Evolutionary conservation across 176 grass and related monocot genomes (phyloP), one percentile per base, ranked within the genome.

Genomic region (Carex parvula): DNA sequence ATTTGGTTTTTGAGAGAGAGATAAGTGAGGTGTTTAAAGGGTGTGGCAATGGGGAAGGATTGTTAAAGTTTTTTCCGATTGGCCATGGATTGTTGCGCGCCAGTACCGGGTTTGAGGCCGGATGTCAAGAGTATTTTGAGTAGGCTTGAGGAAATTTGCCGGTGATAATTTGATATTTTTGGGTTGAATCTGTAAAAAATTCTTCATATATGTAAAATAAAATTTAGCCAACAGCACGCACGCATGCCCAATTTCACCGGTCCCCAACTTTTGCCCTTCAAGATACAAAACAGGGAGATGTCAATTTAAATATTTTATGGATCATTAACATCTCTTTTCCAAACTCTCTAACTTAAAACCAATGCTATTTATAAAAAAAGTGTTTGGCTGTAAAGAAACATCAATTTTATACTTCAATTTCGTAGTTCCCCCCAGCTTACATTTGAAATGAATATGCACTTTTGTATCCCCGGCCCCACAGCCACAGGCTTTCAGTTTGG

Each of bases 71-170:
- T n/a, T n/a, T 89, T 90, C 60, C 80, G 79, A 33, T 60, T 90
- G 60, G 88, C 85, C 13, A 90, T 87, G 64, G 88, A 82, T 81
- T 90, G 88, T 64, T 90, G 88, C 64, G 35, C 70, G 4, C 64
- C 85, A 52, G 69, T 56, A 5, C 85, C 88, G 3, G 53, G 54
- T 59, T 62, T 44, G 17, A 90, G 88, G 60, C 88, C 88, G 13
- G 81, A 87, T 69, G 63, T 80, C 29, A 84, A 81, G 53, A 81
- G 57, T 46, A 72, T 87, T 60, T 50, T 87, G 21, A 44, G 9
- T 58, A 86, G 41, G 17, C 80, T 90, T 26, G 64, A 87, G 70
- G 88, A 87, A 59, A 87, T 87, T 59, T 35, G 14, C 20, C 29
- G 39, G 11, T 79, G 48, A 89, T 70, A 77, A 44, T 72, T 81